A percentile compares a stretch with the other conserved stretches of the same genome.
Conservation (phyloP, 495 filamentous ascomycete genomes). For the Amorphotheca resinae region DNA sequence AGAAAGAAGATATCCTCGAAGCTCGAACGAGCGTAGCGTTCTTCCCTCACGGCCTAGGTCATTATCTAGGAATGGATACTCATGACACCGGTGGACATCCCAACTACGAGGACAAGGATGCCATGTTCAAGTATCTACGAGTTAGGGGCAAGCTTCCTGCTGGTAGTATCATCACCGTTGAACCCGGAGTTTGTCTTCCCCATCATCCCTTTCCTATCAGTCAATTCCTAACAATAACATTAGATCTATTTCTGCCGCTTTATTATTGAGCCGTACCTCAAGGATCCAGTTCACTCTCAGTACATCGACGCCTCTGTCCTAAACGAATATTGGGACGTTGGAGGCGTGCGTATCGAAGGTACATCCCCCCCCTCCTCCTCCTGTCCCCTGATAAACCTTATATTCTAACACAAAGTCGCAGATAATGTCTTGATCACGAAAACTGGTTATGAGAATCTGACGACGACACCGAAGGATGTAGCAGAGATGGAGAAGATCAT, state of each 20-base stretch:
- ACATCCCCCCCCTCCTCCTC: neutral
- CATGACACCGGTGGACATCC: conserved; percentile 84
- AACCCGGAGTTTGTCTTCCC: conserved; percentile 52
- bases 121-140: conserved; percentile 75
- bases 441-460: conserved; percentile 68
- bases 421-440: conserved; percentile 72
- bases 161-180: conserved; percentile 75
- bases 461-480: conserved; percentile 58
- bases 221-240: conserved; percentile 1
- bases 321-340: conserved; percentile 79
- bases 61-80: conserved; percentile 90
- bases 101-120: conserved; percentile 72
- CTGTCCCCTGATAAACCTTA: neutral
- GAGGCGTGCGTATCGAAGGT: conserved; percentile 56
- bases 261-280: conserved; percentile 74
- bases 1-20: conserved; percentile 58
- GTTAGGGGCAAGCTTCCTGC: conserved; percentile 66
- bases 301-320: conserved; percentile 65
- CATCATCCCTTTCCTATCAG: neutral
- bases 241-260: conserved; percentile 84
- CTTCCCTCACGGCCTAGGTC: conserved; percentile 79
- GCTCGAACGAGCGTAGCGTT: conserved; percentile 71
- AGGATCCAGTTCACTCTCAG: conserved; percentile 51
- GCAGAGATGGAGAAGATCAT: conserved; percentile 57
- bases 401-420: neutral